These are phyloP conservation scores for Hypoxylon fuscum DNA, from an alignment of 495 filamentous ascomycete species.

Conservation along the genomic window DNA sequence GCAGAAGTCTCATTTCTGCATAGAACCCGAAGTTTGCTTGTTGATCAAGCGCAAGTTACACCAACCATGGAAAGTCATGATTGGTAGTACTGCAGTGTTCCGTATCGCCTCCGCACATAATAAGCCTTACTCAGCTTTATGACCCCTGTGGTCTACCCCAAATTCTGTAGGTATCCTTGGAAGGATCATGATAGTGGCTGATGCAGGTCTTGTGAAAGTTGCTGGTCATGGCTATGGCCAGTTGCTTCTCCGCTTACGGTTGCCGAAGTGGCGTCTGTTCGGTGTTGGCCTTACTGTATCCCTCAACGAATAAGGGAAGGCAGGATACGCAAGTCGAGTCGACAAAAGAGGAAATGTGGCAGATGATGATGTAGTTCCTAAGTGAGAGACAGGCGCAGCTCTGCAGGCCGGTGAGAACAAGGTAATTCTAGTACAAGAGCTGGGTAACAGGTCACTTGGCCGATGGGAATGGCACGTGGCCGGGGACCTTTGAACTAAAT, in stretches of 20 bases:
- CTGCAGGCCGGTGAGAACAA: not conserved
- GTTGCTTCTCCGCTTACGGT: not conserved
- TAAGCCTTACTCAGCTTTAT: not conserved
- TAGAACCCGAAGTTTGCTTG: too few species aligned
- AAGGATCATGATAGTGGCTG: not conserved
- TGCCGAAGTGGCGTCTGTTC: too few species aligned
- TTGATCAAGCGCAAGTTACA: too few species aligned
- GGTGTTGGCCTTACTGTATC: not conserved
- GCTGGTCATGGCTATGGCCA: not conserved
- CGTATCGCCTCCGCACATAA: too few species aligned
- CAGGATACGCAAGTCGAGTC: not conserved
- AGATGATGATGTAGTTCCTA: not conserved
- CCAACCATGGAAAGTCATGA: too few species aligned
- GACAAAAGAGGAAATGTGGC: conserved; percentile 3
- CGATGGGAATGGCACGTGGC: too few species aligned
- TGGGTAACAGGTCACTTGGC: not conserved
- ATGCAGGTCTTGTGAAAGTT: not conserved
- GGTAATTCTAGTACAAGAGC: not conserved
- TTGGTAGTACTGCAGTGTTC: too few species aligned
- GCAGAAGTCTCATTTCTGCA: too few species aligned
- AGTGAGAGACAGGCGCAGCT: not conserved
- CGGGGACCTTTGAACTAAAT: too few species aligned
- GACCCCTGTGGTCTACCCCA: not conserved
- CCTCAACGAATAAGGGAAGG: too few species aligned
- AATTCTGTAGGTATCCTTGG: not conserved